Evolutionary conservation across 441 rosid species (phyloP).

Genomic region (Jatropha podagrica): DNA sequence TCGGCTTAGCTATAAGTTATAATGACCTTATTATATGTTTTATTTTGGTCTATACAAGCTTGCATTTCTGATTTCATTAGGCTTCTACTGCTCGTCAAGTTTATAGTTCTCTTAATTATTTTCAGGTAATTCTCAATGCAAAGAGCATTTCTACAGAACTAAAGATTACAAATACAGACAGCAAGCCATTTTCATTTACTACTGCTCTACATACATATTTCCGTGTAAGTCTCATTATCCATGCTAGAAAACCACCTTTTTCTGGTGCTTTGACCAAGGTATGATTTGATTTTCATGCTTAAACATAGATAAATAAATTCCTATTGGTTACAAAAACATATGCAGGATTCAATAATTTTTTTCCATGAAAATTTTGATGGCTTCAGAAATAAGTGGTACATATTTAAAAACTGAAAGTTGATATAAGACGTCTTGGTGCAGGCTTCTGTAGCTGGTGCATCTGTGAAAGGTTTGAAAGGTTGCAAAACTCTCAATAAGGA

Average conservation of each 20-base stretch:
- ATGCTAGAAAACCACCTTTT: conserved; percentile 11
- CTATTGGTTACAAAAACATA: background rate
- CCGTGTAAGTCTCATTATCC: conserved; percentile 42
- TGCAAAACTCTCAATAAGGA: conserved; percentile 88
- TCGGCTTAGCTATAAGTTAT: conserved; percentile 4
- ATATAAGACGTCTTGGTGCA: conserved; percentile 33
- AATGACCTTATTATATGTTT: background rate
- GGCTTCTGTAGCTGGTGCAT: conserved; percentile 80
- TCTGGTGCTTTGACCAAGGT: conserved; percentile 9
- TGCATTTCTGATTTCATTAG: background rate
- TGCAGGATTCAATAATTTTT: background rate
- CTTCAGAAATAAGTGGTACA: conserved; percentile 19
- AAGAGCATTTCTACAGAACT: conserved; percentile 83
- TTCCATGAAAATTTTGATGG: background rate
- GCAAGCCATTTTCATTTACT: conserved; percentile 73
- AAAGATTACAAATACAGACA: conserved; percentile 68
- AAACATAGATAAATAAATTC: background rate
- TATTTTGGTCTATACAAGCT: background rate
- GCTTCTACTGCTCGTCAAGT: conserved; percentile 1
- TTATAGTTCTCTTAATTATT: conserved; percentile 23
- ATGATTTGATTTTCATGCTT: background rate
- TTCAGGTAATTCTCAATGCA: conserved; percentile 62
- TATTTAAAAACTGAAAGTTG: background rate
- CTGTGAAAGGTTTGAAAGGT: conserved; percentile 82
- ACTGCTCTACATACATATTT: conserved; percentile 91